Evolutionary conservation across 768 basidiomycete species (phyloP).

Genomic region (Mycena epipterygia): DNA sequence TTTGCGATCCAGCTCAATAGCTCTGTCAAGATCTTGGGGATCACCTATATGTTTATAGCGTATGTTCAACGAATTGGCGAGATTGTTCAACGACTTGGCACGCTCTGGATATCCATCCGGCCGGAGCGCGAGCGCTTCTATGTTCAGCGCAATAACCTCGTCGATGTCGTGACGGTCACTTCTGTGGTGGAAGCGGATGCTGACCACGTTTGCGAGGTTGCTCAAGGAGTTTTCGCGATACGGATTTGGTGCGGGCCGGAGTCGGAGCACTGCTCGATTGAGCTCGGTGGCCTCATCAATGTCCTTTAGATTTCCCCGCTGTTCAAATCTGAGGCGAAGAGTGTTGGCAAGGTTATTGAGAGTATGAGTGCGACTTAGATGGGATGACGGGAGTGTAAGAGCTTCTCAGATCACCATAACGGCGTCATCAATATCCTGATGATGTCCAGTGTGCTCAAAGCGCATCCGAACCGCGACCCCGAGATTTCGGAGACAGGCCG

Average conservation of each 20-base stretch:
- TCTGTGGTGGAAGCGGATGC: no score
- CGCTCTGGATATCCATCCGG: no score
- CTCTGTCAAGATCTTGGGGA: no score
- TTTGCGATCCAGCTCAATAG: no score
- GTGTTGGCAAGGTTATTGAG: neutral
- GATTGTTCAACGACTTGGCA: no score
- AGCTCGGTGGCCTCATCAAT: neutral
- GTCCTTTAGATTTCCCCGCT: neutral
- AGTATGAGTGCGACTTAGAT: neutral
- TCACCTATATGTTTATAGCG: no score
- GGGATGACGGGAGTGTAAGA: neutral
- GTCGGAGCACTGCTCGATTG: neutral
- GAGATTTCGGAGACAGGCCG: neutral
- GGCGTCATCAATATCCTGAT: neutral
- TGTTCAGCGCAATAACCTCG: no score
- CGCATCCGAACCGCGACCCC: neutral
- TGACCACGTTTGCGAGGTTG: no score
- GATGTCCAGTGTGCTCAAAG: neutral
- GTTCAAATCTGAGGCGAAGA: neutral
- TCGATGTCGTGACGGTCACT: no score
- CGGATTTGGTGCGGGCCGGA: neutral
- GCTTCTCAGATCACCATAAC: neutral
- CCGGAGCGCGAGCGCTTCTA: no score
- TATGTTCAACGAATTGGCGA: no score
- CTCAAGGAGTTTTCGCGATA: neutral